Evolutionary conservation across 2,329 filamentous ascomycete species (phyloP), one percentile per base, ranked within the genome.

Genomic region (Xylaria multiplex): DNA sequence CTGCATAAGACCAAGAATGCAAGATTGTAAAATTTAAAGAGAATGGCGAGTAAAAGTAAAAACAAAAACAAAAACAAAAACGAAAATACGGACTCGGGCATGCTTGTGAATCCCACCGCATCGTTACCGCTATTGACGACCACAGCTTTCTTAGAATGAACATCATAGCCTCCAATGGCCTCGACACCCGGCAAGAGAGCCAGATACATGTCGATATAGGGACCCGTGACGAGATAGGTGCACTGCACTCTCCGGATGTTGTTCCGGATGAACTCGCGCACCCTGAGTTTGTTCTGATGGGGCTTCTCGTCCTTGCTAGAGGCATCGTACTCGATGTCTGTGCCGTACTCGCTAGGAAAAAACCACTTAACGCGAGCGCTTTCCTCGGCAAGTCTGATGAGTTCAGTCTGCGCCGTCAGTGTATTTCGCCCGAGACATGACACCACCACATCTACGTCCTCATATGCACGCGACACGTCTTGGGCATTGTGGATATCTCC

Each of bases 71-170:
- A 27, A 27, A 40, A 40, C 1, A 22, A 22, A 8, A 43, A 42
- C n/a, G 8, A 24, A 37, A 52, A 54, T 53, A 82, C 86, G 79
- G 79, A 91, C 89, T 93, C 91, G 24, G 82, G 80, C 87, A 91
- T 91, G 2, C 88, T 90, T 2, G 89, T 92, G 71, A 93, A 86
- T 42, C 88, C 89, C 66, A 93, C 82, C 66, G 80, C 83, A 22
- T 84, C 88, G 43, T 88, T 79, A 0, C 89, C 90, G 67, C 86
- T 85, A 2, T 85, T 90, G 22, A 92, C 73, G 14, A 93, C 73
- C 2, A 86, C 80, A 0, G 90, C 90, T 63, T 81, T 85, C 73
- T 85, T 88, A 2, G 73, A 79, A 65, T 80, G 78, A 1, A 85
- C 79, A 72, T 92, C 84, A 71, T 87, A 93, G 0, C 84, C 84